A percentile compares a stretch with the other conserved stretches of the same genome.
Conservation (phyloP, 164 flowering plant genomes). For the Magnolia kwangsiensis region DNA sequence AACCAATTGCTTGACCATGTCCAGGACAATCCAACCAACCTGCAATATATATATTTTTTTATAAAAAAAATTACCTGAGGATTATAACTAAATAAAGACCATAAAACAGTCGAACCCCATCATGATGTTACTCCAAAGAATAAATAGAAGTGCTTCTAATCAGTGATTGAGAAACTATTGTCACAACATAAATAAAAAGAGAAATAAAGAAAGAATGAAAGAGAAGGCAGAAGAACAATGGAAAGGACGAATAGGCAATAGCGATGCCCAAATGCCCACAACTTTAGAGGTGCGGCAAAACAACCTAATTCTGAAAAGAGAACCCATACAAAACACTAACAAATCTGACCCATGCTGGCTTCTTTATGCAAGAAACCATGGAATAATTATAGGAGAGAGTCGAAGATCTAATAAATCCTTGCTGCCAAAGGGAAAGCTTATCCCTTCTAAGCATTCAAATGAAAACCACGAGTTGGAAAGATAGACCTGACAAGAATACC, state of each 20-base stretch:
- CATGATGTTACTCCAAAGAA: neutral
- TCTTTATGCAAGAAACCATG: no score
- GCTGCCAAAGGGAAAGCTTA: no score
- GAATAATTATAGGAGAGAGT: no score
- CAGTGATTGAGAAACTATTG: neutral
- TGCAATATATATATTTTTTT: constrained; percentile 19
- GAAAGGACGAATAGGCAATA: neutral
- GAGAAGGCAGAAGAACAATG: neutral
- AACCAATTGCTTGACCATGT: constrained; percentile 53
- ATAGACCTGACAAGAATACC: no score
- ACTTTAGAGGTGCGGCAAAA: neutral
- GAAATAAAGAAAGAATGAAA: neutral
- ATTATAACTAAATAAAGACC: no score
- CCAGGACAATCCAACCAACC: constrained; percentile 96
- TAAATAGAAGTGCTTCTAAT: neutral
- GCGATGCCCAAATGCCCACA: neutral
- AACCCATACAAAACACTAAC: neutral
- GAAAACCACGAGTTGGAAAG: no score
- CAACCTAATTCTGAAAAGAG: neutral
- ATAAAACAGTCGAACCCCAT: neutral
- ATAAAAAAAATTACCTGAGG: neutral
- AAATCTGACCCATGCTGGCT: no score
- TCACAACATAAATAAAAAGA: neutral
- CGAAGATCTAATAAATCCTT: no score
- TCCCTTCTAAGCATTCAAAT: no score